A percentile compares a stretch with the other conserved stretches of the same genome.
These are phyloP conservation scores for Candida sithepensis DNA, from an alignment of 805 yeast species.

Conservation along the genomic window DNA sequence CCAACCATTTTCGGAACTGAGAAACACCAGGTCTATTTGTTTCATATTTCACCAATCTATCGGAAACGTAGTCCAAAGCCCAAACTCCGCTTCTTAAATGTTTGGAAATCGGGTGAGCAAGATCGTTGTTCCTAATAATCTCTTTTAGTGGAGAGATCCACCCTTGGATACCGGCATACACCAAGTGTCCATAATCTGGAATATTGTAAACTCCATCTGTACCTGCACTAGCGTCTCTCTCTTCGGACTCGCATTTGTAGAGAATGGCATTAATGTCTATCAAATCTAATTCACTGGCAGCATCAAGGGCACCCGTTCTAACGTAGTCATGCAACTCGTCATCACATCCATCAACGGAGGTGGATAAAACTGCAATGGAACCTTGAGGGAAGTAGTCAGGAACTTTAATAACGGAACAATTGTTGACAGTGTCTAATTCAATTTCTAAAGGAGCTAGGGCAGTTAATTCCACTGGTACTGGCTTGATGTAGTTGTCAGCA, in stretches of 20 bases:
- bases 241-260: constrained; percentile 83
- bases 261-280: constrained; percentile 72
- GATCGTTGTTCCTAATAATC: constrained; percentile 64
- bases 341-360: constrained; percentile 66
- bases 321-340: constrained; percentile 59
- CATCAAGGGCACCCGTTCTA: constrained; percentile 74
- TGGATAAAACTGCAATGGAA: constrained; percentile 78
- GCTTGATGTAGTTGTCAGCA: constrained; percentile 42
- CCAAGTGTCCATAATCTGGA: constrained; percentile 70
- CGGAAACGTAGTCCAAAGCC: constrained; percentile 77
- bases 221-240: constrained; percentile 74
- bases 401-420: constrained; percentile 50
- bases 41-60: constrained; percentile 56
- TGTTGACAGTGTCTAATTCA: constrained; percentile 36
- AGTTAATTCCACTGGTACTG: constrained; percentile 63
- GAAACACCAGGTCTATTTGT: constrained; percentile 42
- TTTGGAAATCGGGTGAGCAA: constrained; percentile 79
- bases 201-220: constrained; percentile 67
- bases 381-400: constrained; percentile 81
- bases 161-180: constrained; percentile 91
- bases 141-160: constrained; percentile 70
- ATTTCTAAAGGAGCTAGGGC: constrained; percentile 50
- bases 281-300: constrained; percentile 56
- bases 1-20: constrained; percentile 68
- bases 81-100: constrained; percentile 82